Evolutionary conservation across 352 stramenopile genomes (phyloP), one percentile per base, ranked within the genome.

Genomic region (Phytophthora syringae): DNA sequence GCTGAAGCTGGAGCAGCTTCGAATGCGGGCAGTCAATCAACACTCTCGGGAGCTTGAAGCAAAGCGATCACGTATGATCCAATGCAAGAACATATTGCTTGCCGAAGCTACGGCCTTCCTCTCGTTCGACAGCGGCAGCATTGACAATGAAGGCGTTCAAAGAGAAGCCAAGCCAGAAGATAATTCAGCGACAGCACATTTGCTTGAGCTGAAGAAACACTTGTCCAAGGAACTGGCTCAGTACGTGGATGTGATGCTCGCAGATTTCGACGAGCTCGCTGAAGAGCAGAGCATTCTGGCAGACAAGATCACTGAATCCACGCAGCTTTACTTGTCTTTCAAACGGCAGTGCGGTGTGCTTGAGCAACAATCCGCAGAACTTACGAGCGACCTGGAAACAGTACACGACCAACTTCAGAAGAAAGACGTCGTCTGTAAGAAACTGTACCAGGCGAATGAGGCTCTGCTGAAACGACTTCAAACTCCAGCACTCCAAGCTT

Each of bases 361-460:
- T 20, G 76, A 88, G 56, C 66, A 42, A 7, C 64, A 84, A 43
- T 62, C 68, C 0, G 20, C 39, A 6, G 79, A 86, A 13, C 66
- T 86, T 1, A 62, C 73, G 43, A 64, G 30, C 16, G 65, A 63
- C 1, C 18, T 86, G 25, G 54, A 75, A 34, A 78, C 50, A 2
- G 42, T 89, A 6, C 62, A 86, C 11, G 25, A 76, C 21, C 74
- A 85, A 30, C 55, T 89, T 2, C 60, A 85, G 39, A 60, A 54
- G 20, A 91, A 91, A 24, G 80, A 90, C 44, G 24, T 36, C 0
- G 61, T 89, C 5, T 85, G 79, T 30, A 88, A 80, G 51, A 86
- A 89, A 49, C 37, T 91, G 16, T 90, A 91, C 56, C 30, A 77
- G 28, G 80, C 82, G 20, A 90, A 91, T 27, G 80, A 89, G 49